phyloP scores from a whole-genome alignment of 495 filamentous ascomycete species.

The Neurospora sp. region DNA sequence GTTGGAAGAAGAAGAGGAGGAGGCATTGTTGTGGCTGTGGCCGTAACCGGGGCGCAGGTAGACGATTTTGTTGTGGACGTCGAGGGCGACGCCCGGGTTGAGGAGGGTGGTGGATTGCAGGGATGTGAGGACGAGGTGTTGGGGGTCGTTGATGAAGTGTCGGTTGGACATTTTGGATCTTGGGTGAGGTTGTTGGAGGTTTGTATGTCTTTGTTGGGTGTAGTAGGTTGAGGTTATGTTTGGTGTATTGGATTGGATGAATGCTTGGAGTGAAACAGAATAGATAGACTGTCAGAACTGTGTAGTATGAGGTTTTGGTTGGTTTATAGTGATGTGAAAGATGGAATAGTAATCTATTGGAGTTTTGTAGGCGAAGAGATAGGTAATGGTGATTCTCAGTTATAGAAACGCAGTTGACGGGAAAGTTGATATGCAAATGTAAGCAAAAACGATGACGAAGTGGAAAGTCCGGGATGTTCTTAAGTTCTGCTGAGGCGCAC shows the following conservation, averaged over 20 bases:
- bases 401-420: too few relatives aligned
- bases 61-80: constrained; percentile 73
- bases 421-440: too few relatives aligned
- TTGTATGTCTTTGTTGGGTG: background rate
- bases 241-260: background rate
- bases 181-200: background rate
- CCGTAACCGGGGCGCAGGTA: constrained; percentile 53
- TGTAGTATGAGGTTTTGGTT: too few relatives aligned
- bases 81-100: constrained; percentile 77
- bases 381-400: too few relatives aligned
- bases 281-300: too few relatives aligned
- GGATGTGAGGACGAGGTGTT: constrained; percentile 65
- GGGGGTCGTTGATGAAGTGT: constrained; percentile 88
- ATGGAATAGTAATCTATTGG: too few relatives aligned
- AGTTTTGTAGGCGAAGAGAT: too few relatives aligned
- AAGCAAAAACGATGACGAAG: background rate
- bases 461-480: background rate
- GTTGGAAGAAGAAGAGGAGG: constrained; percentile 6
- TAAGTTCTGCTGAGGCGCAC: background rate
- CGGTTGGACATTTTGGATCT: constrained; percentile 48
- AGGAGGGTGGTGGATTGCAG: constrained; percentile 69
- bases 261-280: too few relatives aligned
- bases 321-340: too few relatives aligned
- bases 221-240: background rate
- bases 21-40: background rate